These are phyloP conservation scores for Colletotrichum noveboracense DNA, from an alignment of 2,329 filamentous ascomycete genomes.

Conservation along the genomic window DNA sequence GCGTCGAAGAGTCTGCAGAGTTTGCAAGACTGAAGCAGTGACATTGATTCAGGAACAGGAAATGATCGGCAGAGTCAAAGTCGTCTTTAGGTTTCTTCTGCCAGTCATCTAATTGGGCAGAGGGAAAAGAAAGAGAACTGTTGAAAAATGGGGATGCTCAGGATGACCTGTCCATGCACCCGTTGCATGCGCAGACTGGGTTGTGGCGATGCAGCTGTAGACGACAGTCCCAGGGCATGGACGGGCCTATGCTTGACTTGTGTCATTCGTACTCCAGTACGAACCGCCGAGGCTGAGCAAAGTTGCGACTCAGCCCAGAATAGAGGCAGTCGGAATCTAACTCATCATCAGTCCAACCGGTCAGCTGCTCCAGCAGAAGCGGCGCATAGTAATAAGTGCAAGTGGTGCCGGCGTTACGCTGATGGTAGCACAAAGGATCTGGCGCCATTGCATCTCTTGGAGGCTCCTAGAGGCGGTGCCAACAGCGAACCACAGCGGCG, in stretches of 20 bases:
- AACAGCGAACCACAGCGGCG: neutral
- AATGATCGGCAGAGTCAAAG: neutral
- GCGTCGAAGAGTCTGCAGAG: neutral
- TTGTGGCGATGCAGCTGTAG: neutral
- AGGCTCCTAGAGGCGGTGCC: neutral
- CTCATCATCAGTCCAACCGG: neutral
- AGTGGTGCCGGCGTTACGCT: neutral
- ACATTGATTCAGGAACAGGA: slow-evolving; percentile 5
- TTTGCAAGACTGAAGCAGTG: neutral
- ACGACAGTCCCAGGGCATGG: neutral
- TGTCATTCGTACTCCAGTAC: neutral
- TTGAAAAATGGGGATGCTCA: neutral
- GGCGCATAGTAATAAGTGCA: neutral
- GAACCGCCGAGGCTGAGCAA: neutral
- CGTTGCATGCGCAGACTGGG: neutral
- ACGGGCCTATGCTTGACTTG: neutral
- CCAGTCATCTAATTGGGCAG: neutral
- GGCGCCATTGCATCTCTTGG: neutral
- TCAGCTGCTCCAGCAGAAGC: neutral
- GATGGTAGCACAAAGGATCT: neutral
- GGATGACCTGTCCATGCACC: neutral
- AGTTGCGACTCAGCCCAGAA: neutral
- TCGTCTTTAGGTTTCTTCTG: neutral
- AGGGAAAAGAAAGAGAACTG: neutral
- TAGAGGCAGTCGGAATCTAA: neutral